These are phyloP conservation scores for Alternaria conjuncta DNA, from an alignment of 2,329 filamentous ascomycete species.

Conservation along the genomic window DNA sequence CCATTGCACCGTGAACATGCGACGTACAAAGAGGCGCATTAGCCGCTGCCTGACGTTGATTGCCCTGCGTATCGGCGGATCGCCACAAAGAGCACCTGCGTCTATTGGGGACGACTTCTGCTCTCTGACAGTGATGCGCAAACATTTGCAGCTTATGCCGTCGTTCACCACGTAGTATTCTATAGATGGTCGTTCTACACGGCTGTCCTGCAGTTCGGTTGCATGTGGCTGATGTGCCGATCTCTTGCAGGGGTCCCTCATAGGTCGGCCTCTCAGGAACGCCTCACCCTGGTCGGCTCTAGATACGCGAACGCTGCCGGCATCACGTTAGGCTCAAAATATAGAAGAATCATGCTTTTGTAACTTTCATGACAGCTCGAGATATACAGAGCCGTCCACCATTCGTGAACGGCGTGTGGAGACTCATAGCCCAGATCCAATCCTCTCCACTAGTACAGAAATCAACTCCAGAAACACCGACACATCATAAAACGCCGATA, in stretches of 20 bases:
- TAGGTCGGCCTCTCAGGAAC: conserved; percentile 22
- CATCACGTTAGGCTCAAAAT: background rate
- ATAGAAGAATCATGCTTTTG: conserved; percentile 7
- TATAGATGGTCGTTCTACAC: conserved; percentile 14
- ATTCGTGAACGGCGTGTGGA: conserved; percentile 6
- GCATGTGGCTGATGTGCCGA: conserved; percentile 25
- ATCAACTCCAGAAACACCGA: conserved; percentile 31
- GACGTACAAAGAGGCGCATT: conserved; percentile 19
- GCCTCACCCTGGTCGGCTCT: background rate
- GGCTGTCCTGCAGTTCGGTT: conserved; percentile 12
- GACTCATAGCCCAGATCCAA: conserved; percentile 6
- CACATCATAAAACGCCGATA: conserved; percentile 29
- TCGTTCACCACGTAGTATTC: background rate
- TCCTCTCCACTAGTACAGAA: conserved; percentile 15
- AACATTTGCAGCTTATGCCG: background rate
- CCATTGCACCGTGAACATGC: conserved; percentile 23
- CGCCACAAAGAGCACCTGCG: background rate
- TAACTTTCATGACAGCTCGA: conserved; percentile 13
- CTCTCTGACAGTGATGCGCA: background rate
- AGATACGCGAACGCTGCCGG: background rate
- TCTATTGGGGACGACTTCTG: background rate
- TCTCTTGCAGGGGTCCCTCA: conserved; percentile 18
- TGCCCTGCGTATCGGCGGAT: background rate
- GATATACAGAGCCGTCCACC: conserved; percentile 11
- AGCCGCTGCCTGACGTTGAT: conserved; percentile 24